Base-by-base conservation (phyloP, 83 land plant genomes). In the Diphasiastrum complanatum region DNA sequence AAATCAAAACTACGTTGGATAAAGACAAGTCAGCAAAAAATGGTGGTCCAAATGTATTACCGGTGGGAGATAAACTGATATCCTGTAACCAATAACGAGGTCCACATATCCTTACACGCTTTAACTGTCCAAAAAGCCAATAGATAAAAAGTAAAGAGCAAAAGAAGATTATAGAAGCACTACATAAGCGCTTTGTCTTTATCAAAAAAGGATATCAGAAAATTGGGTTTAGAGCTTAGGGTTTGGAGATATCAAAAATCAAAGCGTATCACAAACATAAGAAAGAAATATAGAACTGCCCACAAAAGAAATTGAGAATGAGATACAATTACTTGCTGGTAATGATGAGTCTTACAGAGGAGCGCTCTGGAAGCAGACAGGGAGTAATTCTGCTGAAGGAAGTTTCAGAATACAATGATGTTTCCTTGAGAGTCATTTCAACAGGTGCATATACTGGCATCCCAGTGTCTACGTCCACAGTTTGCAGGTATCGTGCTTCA, bases 61-160 rank as follows among this genome's bases (percentile, higher is more conserved):
- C 89, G 56, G 80, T 75, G 58, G 83, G 85, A 31, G 60, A 37
- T 66, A 89, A 75, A 32, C 81, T 71, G 24, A 95, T 90, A 11
- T 80, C 80, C 67, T 86, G 93, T 38, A 97, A 83, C 99, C 99
- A 95, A 60, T 95, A 95, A 36, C 99, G 85, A 41, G 99, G 97
- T 32, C 99, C 97, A 81, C 97, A 89, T 50, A 95, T 85, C 48
- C 76, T 67, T 28, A 95, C 81, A 37, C 72, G 75, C 72, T 86
- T 90, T 37, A 95, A 69, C 89, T 91, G 82, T 68, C 61, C 69
- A 10, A n/a, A 18, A 10, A 38, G 47, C 63, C n/a, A 18, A 14
- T 37, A 63, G 4, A 40, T 2, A 46, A 34, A 41, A 12, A 20
- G 29, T 28, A n/a, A n/a, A n/a, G n/a, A n/a, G n/a, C n/a, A n/a